These are phyloP conservation scores for Glaciozyma martinii DNA, from an alignment of 768 basidiomycete species.

Conservation along the genomic window DNA sequence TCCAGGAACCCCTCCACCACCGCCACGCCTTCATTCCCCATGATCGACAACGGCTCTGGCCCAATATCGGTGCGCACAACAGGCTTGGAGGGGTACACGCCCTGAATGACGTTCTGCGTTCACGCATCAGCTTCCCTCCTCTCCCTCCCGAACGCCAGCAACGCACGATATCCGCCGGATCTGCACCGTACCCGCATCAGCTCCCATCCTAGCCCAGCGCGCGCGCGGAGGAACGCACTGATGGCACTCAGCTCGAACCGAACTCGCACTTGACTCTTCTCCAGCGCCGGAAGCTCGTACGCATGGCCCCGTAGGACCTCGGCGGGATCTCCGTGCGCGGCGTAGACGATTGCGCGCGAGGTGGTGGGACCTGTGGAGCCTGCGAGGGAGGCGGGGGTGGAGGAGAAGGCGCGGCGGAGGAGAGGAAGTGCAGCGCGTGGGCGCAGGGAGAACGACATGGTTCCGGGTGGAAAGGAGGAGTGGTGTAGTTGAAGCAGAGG, in stretches of 20 bases:
- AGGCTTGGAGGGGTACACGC: conserved; percentile 28
- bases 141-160: neutral
- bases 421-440: neutral
- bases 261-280: conserved; percentile 19
- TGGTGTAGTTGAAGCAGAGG: no score
- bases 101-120: conserved; percentile 34
- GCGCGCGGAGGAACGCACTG: conserved; percentile 12
- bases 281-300: conserved; percentile 19
- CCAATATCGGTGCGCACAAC: conserved; percentile 19
- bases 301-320: conserved; percentile 10
- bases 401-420: conserved; percentile 2
- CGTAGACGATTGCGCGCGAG: conserved; percentile 28
- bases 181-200: neutral
- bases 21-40: conserved; percentile 35
- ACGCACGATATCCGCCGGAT: conserved; percentile 28
- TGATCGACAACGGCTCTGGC: conserved; percentile 16
- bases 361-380: conserved; percentile 9
- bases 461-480: neutral
- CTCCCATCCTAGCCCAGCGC: neutral
- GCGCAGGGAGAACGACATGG: neutral
- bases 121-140: no score
- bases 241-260: conserved; percentile 23
- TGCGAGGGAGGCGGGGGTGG: conserved; percentile 1
- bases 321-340: conserved; percentile 20
- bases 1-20: conserved; percentile 29